Conservation (phyloP, 257 asterid species). For the Rehmannia glutinosa region DNA sequence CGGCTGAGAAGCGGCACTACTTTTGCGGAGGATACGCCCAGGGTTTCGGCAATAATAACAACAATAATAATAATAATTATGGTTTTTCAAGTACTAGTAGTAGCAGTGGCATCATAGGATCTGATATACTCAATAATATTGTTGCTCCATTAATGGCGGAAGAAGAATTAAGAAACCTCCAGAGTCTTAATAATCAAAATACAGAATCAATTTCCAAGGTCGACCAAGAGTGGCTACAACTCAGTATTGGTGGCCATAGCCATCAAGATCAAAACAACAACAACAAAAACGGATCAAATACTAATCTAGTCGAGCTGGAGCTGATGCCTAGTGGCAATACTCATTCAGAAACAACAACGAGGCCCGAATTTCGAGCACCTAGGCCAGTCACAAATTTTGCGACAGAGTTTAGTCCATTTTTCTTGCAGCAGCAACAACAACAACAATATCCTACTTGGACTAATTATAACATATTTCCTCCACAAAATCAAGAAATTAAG, state of each 20-base stretch:
- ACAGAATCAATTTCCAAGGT: constrained; percentile 34
- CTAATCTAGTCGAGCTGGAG: constrained; percentile 63
- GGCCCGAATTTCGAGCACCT: constrained; percentile 28
- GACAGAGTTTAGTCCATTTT: constrained; percentile 26
- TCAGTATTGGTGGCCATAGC: constrained; percentile 47
- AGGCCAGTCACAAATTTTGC: constrained; percentile 27
- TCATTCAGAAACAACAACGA: constrained; percentile 1
- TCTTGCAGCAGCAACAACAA: constrained; percentile 26
- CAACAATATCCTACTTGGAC: not conserved
- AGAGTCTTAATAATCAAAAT: no score
- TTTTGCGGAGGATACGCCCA: constrained; percentile 23
- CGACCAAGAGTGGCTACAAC: constrained; percentile 66
- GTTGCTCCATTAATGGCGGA: no score
- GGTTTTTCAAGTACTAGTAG: no score
- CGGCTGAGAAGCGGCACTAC: constrained; percentile 28
- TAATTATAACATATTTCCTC: not conserved
- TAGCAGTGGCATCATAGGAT: not conserved
- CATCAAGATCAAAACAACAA: constrained; percentile 4
- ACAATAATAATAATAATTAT: no score
- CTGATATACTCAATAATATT: no score
- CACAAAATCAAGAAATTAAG: constrained; percentile 31
- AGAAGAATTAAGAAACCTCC: no score
- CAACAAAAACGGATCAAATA: constrained; percentile 12
- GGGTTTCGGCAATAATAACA: constrained; percentile 30
- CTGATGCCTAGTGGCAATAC: constrained; percentile 34